Evolutionary conservation across 805 yeast genomes (phyloP), one percentile per base, ranked within the genome.

Genomic region (Hermanozyma aechmeae): DNA sequence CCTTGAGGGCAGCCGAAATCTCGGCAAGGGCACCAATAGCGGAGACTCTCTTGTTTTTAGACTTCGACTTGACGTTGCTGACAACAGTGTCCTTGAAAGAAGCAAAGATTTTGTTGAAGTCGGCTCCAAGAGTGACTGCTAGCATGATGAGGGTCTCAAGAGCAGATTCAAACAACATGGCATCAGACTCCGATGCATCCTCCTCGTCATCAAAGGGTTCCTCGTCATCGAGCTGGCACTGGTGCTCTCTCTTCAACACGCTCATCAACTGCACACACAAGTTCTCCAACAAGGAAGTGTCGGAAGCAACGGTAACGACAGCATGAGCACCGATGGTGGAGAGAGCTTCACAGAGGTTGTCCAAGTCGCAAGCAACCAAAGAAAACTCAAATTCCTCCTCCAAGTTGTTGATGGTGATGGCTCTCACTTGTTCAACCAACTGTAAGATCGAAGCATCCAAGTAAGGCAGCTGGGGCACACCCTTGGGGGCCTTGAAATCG

Each of bases 1-100:
- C 60, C 48, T 78, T 76, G 66, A 92, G 61, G 33, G 87, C 87
- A 32, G 71, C 71, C 29, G 82, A 73, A 38, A 92, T 77, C 56
- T 89, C 98, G 26, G 97, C 96, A 38, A 85, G 65, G 24, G 92
- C 82, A 38, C 97, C 97, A 38, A 83, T 73, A 26, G 93, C 79
- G 31, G 81, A 69, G 18, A 82, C 80, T 53, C 96, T 76, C 67
- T 82, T 87, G 53, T 70, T 72, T 45, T 57, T 59, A 29, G 79
- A 73, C 54, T 76, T 75, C 34, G 79, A 71, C 38, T 65, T 65
- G 43, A 71, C 71, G 50, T 73, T 72, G 31, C 66, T 48, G 34
- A 71, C 54, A 30, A 87, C 64, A 31, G 70, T 63, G 38, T 73
- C 78, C 56, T 79, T 77, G 70, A 79, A 82, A 17, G 81, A 68